These are phyloP conservation scores for Irpex lacteus DNA, from an alignment of 1,284 basidiomycete species.

Conservation along the genomic window DNA sequence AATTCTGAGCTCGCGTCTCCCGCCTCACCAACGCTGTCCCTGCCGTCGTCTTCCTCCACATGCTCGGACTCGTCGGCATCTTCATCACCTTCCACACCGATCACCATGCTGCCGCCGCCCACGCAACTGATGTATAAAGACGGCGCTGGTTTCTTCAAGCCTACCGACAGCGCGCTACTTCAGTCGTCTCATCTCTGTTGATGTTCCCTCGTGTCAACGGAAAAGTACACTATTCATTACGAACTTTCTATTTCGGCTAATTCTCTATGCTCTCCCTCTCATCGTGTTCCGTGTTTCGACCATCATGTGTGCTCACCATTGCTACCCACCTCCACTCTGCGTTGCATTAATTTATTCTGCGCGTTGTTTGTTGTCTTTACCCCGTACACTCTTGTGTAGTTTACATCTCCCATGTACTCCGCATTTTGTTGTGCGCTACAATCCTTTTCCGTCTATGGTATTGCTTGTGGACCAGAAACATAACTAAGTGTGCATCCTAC, in stretches of 20 bases:
- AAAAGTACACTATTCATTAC: not conserved
- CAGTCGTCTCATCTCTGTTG: not conserved
- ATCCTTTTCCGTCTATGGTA: not conserved
- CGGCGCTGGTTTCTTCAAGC: not conserved
- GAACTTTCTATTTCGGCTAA: not conserved
- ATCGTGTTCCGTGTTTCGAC: not conserved
- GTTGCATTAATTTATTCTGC: not conserved
- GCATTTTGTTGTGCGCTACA: not conserved
- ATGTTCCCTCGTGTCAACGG: not conserved
- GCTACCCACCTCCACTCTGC: not conserved
- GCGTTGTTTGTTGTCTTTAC: not conserved
- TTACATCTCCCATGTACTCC: not conserved
- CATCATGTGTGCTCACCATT: not conserved
- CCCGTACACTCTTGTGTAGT: not conserved
- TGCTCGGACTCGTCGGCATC: constrained; percentile 6
- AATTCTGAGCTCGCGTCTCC: not conserved
- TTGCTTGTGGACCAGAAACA: not conserved
- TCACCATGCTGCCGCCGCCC: not conserved
- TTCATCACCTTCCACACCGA: not conserved
- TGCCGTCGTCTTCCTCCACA: constrained; percentile 3
- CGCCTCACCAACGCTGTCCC: not conserved
- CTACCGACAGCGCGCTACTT: not conserved
- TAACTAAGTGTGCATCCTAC: too few relatives aligned
- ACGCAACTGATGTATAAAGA: not conserved
- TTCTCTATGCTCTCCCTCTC: not conserved